A percentile compares a stretch with the other conserved stretches of the same genome.
Evolutionary conservation across 148 eudicot genomes (phyloP).

Genomic region (Silene latifolia): DNA sequence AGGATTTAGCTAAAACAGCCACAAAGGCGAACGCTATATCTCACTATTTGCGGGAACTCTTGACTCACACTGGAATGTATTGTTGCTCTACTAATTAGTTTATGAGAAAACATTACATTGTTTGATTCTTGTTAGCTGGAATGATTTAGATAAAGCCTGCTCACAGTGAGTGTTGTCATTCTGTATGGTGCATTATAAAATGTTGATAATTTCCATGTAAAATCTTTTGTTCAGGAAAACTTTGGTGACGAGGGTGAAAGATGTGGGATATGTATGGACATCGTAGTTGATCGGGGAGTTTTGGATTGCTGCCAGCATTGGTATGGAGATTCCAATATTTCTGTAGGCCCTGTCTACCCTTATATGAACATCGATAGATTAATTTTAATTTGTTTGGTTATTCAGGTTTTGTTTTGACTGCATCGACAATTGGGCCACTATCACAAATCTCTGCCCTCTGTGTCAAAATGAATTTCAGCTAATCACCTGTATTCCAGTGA

Average conservation of each 20-base stretch:
- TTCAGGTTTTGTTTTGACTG: constrained; percentile 95
- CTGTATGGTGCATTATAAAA: neutral
- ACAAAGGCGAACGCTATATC: neutral
- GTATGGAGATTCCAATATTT: constrained; percentile 35
- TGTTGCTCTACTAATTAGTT: neutral
- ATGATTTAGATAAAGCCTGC: neutral
- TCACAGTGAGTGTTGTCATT: neutral
- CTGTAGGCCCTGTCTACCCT: neutral
- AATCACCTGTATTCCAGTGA: constrained; percentile 95
- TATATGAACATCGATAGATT: neutral
- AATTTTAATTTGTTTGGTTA: constrained; percentile 12
- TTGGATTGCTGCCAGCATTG: constrained; percentile 97
- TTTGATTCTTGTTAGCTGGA: neutral
- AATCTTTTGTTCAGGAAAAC: constrained; percentile 45
- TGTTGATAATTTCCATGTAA: neutral
- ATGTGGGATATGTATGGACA: constrained; percentile 94
- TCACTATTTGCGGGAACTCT: neutral
- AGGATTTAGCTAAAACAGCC: neutral
- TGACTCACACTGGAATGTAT: too few species aligned
- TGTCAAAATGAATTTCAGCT: constrained; percentile 95
- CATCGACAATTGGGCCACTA: constrained; percentile 96
- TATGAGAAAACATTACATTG: neutral
- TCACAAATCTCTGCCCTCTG: constrained; percentile 91
- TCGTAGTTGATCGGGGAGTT: constrained; percentile 79
- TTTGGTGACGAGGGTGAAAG: constrained; percentile 66